phyloP scores from a whole-genome alignment of 1,139 yeast species.

The Lodderomyces elongisporus region DNA sequence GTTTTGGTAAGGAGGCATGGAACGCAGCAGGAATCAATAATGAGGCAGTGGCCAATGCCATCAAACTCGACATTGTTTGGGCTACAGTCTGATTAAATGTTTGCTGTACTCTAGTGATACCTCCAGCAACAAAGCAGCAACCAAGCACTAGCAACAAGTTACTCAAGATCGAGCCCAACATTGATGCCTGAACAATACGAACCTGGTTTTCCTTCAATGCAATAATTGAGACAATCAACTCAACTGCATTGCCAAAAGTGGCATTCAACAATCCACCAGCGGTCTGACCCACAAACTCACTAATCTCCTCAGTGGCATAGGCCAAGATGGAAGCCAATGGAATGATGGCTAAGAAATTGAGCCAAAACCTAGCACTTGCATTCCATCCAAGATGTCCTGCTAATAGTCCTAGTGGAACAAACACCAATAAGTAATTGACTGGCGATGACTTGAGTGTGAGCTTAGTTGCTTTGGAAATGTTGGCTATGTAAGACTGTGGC shows the following conservation, averaged over 20 bases:
- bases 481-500: slow-evolving; percentile 1
- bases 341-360: slow-evolving; percentile 85
- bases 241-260: slow-evolving; percentile 92
- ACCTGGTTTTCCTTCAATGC: slow-evolving; percentile 84
- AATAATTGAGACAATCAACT: slow-evolving; percentile 86
- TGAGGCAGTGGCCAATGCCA: slow-evolving; percentile 88
- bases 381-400: slow-evolving; percentile 60
- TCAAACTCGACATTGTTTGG: slow-evolving; percentile 90
- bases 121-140: slow-evolving; percentile 94
- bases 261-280: slow-evolving; percentile 92
- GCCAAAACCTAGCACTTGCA: slow-evolving; percentile 56
- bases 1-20: slow-evolving; percentile 69
- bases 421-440: slow-evolving; percentile 68
- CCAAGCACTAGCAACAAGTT: slow-evolving; percentile 86
- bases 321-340: slow-evolving; percentile 90
- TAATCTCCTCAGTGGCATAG: slow-evolving; percentile 87
- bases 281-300: slow-evolving; percentile 83
- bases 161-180: slow-evolving; percentile 90
- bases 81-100: slow-evolving; percentile 93
- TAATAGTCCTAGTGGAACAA: slow-evolving; percentile 83
- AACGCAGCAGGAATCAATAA: slow-evolving; percentile 93
- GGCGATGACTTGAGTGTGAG: slow-evolving; percentile 58
- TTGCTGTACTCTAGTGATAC: slow-evolving; percentile 80
- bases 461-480: slow-evolving; percentile 11
- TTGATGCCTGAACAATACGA: slow-evolving; percentile 91